Evolutionary conservation across 495 filamentous ascomycete genomes (phyloP), one percentile per base, ranked within the genome.

Genomic region (Thozetella sp.): DNA sequence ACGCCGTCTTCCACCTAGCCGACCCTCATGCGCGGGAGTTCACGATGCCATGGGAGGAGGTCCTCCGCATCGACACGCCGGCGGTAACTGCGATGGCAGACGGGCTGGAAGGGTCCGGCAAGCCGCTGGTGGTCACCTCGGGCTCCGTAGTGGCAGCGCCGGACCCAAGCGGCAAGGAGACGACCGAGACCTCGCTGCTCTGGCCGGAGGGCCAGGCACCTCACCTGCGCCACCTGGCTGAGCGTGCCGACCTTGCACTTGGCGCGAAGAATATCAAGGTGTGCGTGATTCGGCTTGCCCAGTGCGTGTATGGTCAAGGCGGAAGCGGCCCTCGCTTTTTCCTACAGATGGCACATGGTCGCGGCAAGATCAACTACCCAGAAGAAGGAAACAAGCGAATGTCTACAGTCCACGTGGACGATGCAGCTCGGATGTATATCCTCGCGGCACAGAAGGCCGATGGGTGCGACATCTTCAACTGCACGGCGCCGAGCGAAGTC

Each of bases 271-370:
- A 73, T 1, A 54, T 80, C 27, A 34, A 57, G 9, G 71, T 75
- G 0, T 64, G 50, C 20, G 56, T 61, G 4, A 67, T 81, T 10
- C 66, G 77, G 0, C 67, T 80, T 0, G 66, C 77, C 0, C 73
- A 72, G 0, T 78, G 60, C 43, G 77, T 79, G 0, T 78, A 81
- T 55, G 77, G 75, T 0, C 70, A 65, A 10, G 77, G 75, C 0
- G 76, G 67, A 4, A 76, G 71, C 43, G 75, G 73, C 3, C 43
- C 77, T 2, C 22, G 19, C 12, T 22, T 71, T 1, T 63, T 77
- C 45, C 72, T 72, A 68, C 10, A 24, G 2, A 52, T 63, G 34
- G 62, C 60, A 10, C 59, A 59, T 4, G 52, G 61, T 34, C 51
- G 51, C 26, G 73, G 73, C 15, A 56, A 58, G n/a, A 59, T 60